These are phyloP conservation scores for Bipolaris zeicola DNA, from an alignment of 2,329 filamentous ascomycete genomes.

Conservation along the genomic window DNA sequence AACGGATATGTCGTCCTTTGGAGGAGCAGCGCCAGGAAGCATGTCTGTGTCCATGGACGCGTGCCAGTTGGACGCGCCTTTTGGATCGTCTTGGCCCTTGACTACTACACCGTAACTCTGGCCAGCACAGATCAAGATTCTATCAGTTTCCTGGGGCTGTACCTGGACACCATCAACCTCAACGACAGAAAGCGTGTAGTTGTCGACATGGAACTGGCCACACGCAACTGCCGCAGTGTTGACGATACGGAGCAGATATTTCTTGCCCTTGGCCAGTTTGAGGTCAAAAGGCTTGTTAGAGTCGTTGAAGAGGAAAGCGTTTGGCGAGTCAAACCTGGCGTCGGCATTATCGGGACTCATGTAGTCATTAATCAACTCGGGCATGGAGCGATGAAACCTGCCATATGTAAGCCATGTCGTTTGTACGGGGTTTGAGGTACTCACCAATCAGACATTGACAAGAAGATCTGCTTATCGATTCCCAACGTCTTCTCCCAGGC, in stretches of 20 bases:
- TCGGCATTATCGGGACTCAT: conserved; percentile 52
- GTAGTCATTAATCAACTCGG: conserved; percentile 46
- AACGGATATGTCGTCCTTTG: conserved; percentile 16
- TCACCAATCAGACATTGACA: conserved; percentile 16
- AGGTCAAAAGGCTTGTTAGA: conserved; percentile 26
- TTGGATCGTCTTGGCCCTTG: conserved; percentile 17
- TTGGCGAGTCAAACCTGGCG: conserved; percentile 16
- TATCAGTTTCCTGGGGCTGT: conserved; percentile 49
- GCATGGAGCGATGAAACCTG: conserved; percentile 14
- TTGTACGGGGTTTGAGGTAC: conserved; percentile 3
- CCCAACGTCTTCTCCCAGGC: conserved; percentile 49
- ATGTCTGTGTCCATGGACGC: conserved; percentile 56
- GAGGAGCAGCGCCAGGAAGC: conserved; percentile 52
- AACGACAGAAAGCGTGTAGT: conserved; percentile 29
- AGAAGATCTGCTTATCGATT: conserved; percentile 20
- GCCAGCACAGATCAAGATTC: conserved; percentile 42
- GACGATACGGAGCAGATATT: conserved; percentile 69
- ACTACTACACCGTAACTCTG: conserved; percentile 32
- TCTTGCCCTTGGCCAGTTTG: conserved; percentile 55
- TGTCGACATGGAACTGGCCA: conserved; percentile 53
- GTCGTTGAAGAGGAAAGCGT: conserved; percentile 15
- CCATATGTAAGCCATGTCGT: conserved; percentile 20
- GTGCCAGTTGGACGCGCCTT: conserved; percentile 63
- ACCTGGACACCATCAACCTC: conserved; percentile 47
- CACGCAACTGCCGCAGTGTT: conserved; percentile 57